These are phyloP conservation scores for Aspergillus sp. DNA, from an alignment of 2,329 filamentous ascomycete genomes.

Conservation along the genomic window DNA sequence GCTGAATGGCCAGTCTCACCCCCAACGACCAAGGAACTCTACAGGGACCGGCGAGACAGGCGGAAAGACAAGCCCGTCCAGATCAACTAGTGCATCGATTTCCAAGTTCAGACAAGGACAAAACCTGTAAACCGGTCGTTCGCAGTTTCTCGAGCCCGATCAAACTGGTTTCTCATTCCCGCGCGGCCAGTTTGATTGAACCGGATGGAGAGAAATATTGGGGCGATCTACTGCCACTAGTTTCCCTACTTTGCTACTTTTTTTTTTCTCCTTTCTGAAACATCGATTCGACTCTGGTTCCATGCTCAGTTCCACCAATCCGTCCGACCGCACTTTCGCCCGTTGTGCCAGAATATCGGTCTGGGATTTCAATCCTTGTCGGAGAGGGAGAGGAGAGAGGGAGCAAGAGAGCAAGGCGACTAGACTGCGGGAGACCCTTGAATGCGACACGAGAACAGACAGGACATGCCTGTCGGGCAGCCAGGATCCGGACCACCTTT, in stretches of 20 bases:
- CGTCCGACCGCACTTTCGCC: background rate
- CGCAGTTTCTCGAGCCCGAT: background rate
- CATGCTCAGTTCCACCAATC: background rate
- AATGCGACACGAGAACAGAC: background rate
- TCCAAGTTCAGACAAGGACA: background rate
- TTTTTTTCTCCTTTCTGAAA: background rate
- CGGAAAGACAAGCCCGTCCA: background rate
- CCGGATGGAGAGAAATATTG: background rate
- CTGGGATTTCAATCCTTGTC: background rate
- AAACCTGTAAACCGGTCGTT: background rate
- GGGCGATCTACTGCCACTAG: background rate
- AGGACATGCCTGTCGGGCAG: background rate
- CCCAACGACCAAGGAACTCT: background rate
- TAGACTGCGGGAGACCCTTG: background rate
- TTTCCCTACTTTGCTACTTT: background rate
- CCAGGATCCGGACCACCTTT: background rate
- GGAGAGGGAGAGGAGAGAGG: background rate
- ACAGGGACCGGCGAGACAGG: background rate
- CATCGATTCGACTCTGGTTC: background rate
- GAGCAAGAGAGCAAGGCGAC: background rate
- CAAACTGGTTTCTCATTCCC: background rate
- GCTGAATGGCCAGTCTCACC: background rate
- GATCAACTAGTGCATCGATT: background rate
- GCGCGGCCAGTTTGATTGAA: background rate
- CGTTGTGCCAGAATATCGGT: background rate